phyloP scores from a whole-genome alignment of 1,284 basidiomycete genomes.

The Gymnopus androsaceus region DNA sequence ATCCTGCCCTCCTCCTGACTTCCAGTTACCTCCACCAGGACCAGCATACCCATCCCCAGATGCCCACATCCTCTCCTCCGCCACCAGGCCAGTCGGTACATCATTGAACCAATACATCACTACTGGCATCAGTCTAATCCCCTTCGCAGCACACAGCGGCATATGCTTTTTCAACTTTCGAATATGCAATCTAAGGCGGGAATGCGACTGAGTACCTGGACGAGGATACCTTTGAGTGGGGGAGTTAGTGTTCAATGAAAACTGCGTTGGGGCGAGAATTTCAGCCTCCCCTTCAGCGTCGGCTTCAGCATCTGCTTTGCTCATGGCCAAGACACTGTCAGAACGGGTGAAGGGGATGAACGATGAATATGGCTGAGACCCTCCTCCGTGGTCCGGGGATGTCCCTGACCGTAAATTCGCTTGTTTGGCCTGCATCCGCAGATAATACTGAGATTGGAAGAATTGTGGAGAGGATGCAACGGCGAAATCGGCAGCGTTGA shows the following conservation, averaged over 20 bases:
- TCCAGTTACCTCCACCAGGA: neutral
- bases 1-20: neutral
- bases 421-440: conserved; percentile 1
- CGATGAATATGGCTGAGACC: neutral
- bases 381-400: neutral
- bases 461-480: conserved; percentile 1
- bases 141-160: conserved; percentile 6
- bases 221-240: conserved; percentile 4
- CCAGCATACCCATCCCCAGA: conserved; percentile 6
- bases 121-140: neutral
- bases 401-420: neutral
- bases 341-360: conserved; percentile 1
- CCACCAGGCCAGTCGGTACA: conserved; percentile 1
- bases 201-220: conserved; percentile 1
- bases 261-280: neutral
- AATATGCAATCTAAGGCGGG: neutral
- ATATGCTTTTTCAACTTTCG: neutral
- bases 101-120: conserved; percentile 8
- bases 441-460: conserved; percentile 5
- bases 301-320: neutral
- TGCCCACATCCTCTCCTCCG: conserved; percentile 5
- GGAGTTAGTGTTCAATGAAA: neutral
- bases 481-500: conserved; percentile 7
- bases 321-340: neutral
- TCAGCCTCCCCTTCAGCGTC: neutral